phyloP scores from a whole-genome alignment of 148 eudicot genomes.

The Vaccinium macrocarpon region DNA sequence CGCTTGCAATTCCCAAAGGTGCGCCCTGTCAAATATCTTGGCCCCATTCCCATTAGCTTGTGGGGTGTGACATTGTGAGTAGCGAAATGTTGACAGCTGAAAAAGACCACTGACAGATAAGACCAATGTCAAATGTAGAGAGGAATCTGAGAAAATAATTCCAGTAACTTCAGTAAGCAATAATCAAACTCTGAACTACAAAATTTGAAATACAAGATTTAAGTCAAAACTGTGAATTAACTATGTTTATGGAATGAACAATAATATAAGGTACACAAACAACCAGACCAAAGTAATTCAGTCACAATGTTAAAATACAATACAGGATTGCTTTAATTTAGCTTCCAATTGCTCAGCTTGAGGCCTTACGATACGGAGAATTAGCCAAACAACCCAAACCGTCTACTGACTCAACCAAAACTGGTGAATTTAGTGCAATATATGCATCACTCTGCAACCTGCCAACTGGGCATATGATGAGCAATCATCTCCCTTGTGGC shows the following conservation, averaged over 20 bases:
- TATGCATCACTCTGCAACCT: neutral
- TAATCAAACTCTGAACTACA: neutral
- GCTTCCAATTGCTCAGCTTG: neutral
- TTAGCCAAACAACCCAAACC: neutral
- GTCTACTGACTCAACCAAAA: neutral
- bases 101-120: neutral
- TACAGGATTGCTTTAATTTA: neutral
- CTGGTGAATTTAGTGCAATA: neutral
- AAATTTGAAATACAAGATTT: neutral
- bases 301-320: neutral
- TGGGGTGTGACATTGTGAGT: neutral
- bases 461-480: neutral
- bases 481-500: constrained; percentile 21
- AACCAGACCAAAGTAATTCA: neutral
- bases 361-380: neutral
- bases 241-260: neutral
- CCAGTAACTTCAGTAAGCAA: constrained; percentile 1
- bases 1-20: constrained; percentile 2
- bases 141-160: neutral
- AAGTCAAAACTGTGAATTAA: neutral
- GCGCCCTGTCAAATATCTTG: neutral
- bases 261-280: neutral
- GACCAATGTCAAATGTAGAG: neutral
- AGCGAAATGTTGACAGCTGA: neutral
- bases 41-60: neutral